phyloP scores from a whole-genome alignment of 75 land plant species.

The Ceratopteris richardii region DNA sequence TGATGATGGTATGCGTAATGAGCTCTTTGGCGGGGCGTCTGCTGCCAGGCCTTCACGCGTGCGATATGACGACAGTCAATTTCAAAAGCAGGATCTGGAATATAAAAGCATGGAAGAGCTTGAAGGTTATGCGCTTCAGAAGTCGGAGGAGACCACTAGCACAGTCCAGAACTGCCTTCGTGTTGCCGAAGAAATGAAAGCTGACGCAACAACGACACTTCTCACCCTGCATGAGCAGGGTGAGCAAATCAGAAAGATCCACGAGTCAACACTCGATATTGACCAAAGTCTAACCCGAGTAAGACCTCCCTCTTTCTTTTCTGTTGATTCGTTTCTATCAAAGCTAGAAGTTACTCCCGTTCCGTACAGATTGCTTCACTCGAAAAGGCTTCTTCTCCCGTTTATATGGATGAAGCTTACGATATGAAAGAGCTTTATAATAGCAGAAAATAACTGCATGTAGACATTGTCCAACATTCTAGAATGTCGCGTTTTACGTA shows the following conservation, averaged over 20 bases:
- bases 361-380: too few relatives aligned
- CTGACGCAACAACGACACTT: constrained; percentile 48
- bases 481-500: too few relatives aligned
- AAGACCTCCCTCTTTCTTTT: constrained; percentile 3
- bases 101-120: constrained; percentile 46
- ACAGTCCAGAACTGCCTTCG: constrained; percentile 42
- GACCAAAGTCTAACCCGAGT: constrained; percentile 61
- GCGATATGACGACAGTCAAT: constrained; percentile 11
- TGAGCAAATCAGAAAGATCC: constrained; percentile 55
- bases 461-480: too few relatives aligned
- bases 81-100: constrained; percentile 35
- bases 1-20: too few relatives aligned
- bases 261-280: constrained; percentile 39
- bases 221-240: constrained; percentile 55
- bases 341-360: too few relatives aligned
- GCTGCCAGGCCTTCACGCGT: not conserved
- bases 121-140: constrained; percentile 47
- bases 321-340: too few relatives aligned
- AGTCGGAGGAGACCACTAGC: constrained; percentile 54
- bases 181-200: constrained; percentile 56
- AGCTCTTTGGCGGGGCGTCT: too few relatives aligned
- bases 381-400: too few relatives aligned
- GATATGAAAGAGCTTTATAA: too few relatives aligned
- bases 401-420: too few relatives aligned
- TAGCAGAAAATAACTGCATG: too few relatives aligned